phyloP scores from a whole-genome alignment of 768 basidiomycete genomes.

The Lactifluus volemus region DNA sequence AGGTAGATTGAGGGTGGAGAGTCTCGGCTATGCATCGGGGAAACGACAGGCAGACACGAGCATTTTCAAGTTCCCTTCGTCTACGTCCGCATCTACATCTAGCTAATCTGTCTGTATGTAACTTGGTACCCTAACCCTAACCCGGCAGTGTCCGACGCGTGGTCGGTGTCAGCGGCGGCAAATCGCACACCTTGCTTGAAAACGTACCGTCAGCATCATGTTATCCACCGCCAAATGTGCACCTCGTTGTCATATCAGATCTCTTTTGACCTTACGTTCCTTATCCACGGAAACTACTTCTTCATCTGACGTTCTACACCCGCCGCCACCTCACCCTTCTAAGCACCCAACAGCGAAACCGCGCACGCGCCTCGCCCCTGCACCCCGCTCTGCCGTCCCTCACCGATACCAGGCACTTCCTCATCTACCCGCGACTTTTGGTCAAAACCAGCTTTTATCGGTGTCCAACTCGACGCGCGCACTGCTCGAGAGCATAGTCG shows the following conservation, averaged over 20 bases:
- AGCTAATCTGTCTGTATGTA: too few species aligned
- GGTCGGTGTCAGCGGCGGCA: too few species aligned
- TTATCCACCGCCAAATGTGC: slow-evolving; percentile 2
- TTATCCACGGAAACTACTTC: slow-evolving; percentile 16
- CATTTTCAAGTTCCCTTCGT: background rate
- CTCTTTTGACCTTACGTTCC: slow-evolving; percentile 4
- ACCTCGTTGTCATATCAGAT: slow-evolving; percentile 8
- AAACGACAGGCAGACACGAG: background rate
- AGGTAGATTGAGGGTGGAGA: slow-evolving; percentile 2
- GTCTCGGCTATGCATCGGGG: background rate
- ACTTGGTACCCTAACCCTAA: too few species aligned
- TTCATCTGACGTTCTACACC: slow-evolving; percentile 8
- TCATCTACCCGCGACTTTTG: slow-evolving; percentile 61
- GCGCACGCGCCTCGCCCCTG: slow-evolving; percentile 33
- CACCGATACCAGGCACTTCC: slow-evolving; percentile 34
- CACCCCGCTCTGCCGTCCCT: slow-evolving; percentile 30
- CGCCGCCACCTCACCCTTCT: slow-evolving; percentile 26
- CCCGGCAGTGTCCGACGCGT: background rate
- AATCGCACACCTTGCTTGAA: background rate
- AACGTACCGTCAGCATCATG: slow-evolving; percentile 10
- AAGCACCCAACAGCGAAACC: slow-evolving; percentile 25
- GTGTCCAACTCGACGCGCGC: slow-evolving; percentile 75
- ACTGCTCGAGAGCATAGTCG: slow-evolving; percentile 71
- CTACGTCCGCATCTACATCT: background rate
- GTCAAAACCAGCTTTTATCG: slow-evolving; percentile 71